Conservation (phyloP, 2,329 filamentous ascomycete genomes). For the Sporothrix pseudoabietina region DNA sequence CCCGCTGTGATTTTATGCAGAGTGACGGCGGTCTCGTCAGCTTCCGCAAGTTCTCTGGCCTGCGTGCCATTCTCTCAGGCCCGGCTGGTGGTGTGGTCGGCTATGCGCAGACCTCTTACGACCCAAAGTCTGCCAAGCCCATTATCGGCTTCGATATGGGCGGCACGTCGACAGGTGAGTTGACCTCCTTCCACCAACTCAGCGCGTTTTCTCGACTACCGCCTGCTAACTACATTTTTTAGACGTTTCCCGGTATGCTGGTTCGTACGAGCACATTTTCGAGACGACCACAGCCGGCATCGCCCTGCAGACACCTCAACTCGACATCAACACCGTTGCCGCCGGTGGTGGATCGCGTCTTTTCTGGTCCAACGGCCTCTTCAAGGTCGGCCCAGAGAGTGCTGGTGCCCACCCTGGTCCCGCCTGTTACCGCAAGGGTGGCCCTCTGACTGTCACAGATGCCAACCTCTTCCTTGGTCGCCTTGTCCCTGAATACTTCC, state of each 20-base stretch:
- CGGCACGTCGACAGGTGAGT: conserved; percentile 20
- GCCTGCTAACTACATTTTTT: neutral
- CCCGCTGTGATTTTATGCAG: conserved; percentile 74
- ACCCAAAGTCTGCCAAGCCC: conserved; percentile 64
- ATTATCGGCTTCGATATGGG: conserved; percentile 68
- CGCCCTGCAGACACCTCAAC: conserved; percentile 84
- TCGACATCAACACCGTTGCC: conserved; percentile 93
- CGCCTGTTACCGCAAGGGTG: conserved; percentile 66
- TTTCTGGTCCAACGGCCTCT: conserved; percentile 79
- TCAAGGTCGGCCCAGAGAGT: conserved; percentile 84
- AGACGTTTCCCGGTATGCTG: conserved; percentile 45
- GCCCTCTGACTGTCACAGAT: conserved; percentile 54
- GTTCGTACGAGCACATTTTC: conserved; percentile 68
- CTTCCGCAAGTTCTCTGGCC: conserved; percentile 34
- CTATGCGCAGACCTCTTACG: conserved; percentile 72
- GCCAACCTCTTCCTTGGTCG: conserved; percentile 67
- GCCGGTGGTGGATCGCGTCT: conserved; percentile 67
- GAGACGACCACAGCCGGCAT: conserved; percentile 74
- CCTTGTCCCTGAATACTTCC: conserved; percentile 60
- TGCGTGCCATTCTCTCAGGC: conserved; percentile 66
- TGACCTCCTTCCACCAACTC: neutral
- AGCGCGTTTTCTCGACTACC: neutral
- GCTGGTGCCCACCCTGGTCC: conserved; percentile 68
- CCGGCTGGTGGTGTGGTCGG: conserved; percentile 73
- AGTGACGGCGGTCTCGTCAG: conserved; percentile 53